A percentile compares a stretch with the other conserved stretches of the same genome.
These are phyloP conservation scores for Pestalotiopsis sp. DNA, from an alignment of 2,329 filamentous ascomycete species.

Conservation along the genomic window DNA sequence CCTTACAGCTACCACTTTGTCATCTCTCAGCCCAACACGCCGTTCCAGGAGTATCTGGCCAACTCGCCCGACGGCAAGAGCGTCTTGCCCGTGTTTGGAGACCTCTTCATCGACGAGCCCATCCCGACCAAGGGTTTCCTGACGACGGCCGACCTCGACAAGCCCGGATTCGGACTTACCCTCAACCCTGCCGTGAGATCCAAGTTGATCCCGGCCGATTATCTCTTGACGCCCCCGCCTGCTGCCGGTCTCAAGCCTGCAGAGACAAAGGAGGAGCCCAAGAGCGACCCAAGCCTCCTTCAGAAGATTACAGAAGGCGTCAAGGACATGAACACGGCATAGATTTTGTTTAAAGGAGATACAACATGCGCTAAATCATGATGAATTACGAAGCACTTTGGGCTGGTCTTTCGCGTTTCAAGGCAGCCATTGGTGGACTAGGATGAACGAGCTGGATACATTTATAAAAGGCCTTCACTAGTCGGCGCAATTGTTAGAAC, in stretches of 20 bases:
- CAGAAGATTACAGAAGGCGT: conserved; percentile 23
- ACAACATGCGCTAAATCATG: not conserved
- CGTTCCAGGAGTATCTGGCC: conserved; percentile 94
- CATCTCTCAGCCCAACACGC: conserved; percentile 87
- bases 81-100: conserved; percentile 88
- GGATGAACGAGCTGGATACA: not conserved
- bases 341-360: not conserved
- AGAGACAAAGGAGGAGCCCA: conserved; percentile 20
- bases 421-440: not conserved
- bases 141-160: conserved; percentile 78
- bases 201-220: conserved; percentile 75
- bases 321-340: conserved; percentile 18
- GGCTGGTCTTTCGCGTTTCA: not conserved
- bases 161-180: conserved; percentile 87
- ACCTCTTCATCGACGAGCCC: conserved; percentile 87
- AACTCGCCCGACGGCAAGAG: conserved; percentile 91
- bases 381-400: not conserved
- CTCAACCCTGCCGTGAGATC: conserved; percentile 73
- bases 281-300: conserved; percentile 17
- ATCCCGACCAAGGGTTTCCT: conserved; percentile 83
- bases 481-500: not conserved
- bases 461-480: not conserved
- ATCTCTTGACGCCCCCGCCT: conserved; percentile 70
- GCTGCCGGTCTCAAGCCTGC: conserved; percentile 41
- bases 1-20: conserved; percentile 97